Base-by-base conservation (phyloP, 129 eudicot genomes). In the Chrysanthemum lavandulifolium region DNA sequence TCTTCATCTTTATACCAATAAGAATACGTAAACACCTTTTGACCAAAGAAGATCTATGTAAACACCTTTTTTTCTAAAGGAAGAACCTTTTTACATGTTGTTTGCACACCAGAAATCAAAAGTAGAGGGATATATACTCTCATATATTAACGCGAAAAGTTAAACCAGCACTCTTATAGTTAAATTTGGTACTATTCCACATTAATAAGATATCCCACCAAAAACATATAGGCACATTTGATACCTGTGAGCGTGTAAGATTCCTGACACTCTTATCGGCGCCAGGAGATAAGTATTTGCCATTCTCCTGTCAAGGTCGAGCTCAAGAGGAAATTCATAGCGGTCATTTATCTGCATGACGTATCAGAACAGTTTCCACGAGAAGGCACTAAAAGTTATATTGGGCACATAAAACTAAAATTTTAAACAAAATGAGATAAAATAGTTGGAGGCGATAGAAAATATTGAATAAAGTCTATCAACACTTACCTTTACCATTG, bases 261-360 rank as follows among this genome's bases (percentile, higher is more conserved):
- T 94, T 94, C 69, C 96, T 89, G 31, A 90, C 97, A 80, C 90
- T 90, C 83, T 88, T 90, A 79, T 90, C 92, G 1, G 98, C 96
- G 15, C 87, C 98, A 18, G 98, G 98, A 13, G 96, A 90, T 58
- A 92, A 68, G 78, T 92, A 92, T 82, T 89, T 92, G 19, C 98
- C 96, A 79, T 86, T 67, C 67, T 87, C 97, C 97, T 81, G 73
- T 94, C 98, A 73, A 94, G 97, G 56, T 94, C 98, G 21, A 94
- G 97, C 80, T 94, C 90, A 63, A 94, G 76, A n/a, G 98, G 98
- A 61, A 94, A 94, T 78, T 94, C 98, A 62, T 90, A 94, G 43
- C 96, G 92, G 50, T 94, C 98, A 78, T 94, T 94, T 78, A 94
- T 90, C 98, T 94, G 90, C 86, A 78, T 9, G 68, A 63, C 14